A percentile compares a stretch with the other conserved stretches of the same genome.
Evolutionary conservation across 202 grass and related monocot species (phyloP).

Genomic region (Bolboschoenoplectus hybrid): DNA sequence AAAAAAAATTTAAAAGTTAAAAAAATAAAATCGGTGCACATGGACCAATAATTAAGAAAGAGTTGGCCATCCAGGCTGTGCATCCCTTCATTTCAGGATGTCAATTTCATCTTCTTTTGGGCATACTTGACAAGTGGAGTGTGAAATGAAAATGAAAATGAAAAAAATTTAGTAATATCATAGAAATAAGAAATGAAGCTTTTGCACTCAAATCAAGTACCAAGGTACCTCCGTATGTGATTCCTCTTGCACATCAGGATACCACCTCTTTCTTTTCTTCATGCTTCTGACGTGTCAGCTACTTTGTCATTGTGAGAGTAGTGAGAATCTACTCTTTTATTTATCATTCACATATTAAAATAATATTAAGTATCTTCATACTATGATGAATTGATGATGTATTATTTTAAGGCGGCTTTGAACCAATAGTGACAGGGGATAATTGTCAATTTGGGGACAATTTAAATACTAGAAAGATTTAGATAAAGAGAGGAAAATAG

Average conservation of each 20-base stretch:
- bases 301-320: neutral
- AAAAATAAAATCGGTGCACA: neutral
- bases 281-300: neutral
- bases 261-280: neutral
- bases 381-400: conserved; percentile 7
- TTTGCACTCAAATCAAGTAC: neutral
- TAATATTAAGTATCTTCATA: neutral
- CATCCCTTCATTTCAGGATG: neutral
- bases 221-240: neutral
- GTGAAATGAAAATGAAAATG: neutral
- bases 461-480: neutral
- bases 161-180: no score
- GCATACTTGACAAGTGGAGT: neutral
- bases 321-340: no score
- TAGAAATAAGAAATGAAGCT: neutral
- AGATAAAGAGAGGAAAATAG: neutral
- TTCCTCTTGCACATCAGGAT: neutral
- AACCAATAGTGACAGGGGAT: neutral
- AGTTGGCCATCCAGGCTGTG: neutral
- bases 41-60: neutral
- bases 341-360: no score
- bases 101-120: conserved; percentile 9
- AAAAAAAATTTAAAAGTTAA: neutral
- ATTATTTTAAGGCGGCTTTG: conserved; percentile 10
- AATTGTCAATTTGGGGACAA: neutral